Conservation (phyloP, 257 asterid species). For the Solanum pennellii region DNA sequence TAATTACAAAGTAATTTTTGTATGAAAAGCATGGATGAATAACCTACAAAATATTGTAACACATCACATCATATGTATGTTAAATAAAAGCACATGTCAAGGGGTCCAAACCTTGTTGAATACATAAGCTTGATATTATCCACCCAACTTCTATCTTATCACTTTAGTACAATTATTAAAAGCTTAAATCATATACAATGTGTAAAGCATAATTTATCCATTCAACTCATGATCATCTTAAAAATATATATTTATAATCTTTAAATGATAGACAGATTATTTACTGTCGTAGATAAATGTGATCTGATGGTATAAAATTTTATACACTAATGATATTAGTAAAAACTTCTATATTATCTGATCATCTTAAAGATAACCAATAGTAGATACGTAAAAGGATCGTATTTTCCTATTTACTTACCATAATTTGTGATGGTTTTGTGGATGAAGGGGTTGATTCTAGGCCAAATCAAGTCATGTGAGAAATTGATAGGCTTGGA, state of each 20-base stretch:
- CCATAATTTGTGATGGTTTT: slow-evolving; percentile 10
- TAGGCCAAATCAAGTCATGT: slow-evolving; percentile 3
- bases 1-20: not conserved
- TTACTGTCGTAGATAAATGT: not conserved
- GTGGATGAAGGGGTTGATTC: slow-evolving; percentile 8
- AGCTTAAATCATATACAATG: not conserved
- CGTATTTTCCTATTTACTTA: not conserved
- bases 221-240: not conserved
- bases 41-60: not conserved
- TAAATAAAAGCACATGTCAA: not conserved
- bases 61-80: not conserved
- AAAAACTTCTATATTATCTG: not conserved
- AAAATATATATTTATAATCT: not conserved
- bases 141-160: not conserved
- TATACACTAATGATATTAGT: not conserved
- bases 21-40: not conserved
- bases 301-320: not conserved
- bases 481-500: slow-evolving; percentile 12
- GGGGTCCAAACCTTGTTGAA: not conserved
- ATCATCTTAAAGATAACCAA: not conserved
- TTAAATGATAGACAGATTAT: not conserved
- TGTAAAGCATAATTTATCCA: not conserved
- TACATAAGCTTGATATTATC: not conserved
- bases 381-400: not conserved
- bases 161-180: not conserved